Evolutionary conservation across 2,329 filamentous ascomycete species (phyloP).

Genomic region (Ophiostoma novo-ulmi): DNA sequence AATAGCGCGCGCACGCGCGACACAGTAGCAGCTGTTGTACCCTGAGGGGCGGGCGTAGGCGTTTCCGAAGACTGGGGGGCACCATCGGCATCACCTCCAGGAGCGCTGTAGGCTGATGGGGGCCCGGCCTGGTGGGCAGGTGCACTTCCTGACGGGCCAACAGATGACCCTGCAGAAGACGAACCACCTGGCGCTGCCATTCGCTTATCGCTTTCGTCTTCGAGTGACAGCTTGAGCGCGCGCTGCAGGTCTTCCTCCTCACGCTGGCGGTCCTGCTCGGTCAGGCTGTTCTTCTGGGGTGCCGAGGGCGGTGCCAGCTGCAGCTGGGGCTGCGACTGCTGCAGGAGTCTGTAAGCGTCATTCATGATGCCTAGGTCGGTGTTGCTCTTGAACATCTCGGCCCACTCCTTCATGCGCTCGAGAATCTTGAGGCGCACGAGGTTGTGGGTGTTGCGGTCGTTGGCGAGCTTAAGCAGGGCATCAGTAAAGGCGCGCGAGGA

Average conservation of each 20-base stretch:
- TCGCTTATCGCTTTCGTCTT: constrained; percentile 68
- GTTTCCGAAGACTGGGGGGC: constrained; percentile 39
- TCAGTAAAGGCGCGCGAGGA: constrained; percentile 92
- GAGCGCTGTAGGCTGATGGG: not conserved
- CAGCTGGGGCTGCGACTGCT: constrained; percentile 77
- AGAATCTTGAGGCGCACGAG: constrained; percentile 97
- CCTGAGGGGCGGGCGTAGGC: constrained; percentile 44
- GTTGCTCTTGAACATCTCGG: constrained; percentile 85
- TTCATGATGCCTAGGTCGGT: constrained; percentile 96
- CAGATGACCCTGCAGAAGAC: constrained; percentile 33
- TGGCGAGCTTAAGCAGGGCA: constrained; percentile 80
- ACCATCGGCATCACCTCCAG: constrained; percentile 43
- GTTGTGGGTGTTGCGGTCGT: constrained; percentile 90
- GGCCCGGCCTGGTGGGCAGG: not conserved
- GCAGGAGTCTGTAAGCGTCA: constrained; percentile 83
- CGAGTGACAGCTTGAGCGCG: constrained; percentile 85
- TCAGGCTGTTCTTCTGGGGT: constrained; percentile 87
- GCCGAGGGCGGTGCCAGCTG: constrained; percentile 81
- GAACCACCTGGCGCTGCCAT: constrained; percentile 32
- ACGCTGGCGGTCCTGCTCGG: constrained; percentile 82
- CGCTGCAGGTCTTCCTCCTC: constrained; percentile 97
- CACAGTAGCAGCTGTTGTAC: constrained; percentile 92
- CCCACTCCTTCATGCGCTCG: constrained; percentile 94
- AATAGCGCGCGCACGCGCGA: constrained; percentile 89
- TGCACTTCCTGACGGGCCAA: constrained; percentile 23